Base-by-base conservation (phyloP, 495 filamentous ascomycete species). In the Xylaria palmicola region DNA sequence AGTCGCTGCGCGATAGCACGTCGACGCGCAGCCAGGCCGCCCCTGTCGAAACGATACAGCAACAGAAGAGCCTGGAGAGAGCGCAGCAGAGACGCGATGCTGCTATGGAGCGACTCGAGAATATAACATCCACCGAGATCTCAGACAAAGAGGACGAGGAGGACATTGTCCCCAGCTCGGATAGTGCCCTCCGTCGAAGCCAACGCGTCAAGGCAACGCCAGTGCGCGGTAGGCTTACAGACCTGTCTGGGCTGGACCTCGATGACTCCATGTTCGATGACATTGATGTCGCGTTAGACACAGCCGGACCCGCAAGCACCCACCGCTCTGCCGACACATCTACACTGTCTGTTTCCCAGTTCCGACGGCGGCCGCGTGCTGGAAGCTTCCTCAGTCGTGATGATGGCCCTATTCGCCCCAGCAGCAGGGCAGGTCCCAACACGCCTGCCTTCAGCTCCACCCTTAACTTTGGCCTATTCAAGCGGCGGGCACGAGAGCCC, bases 391-490 rank as follows among this genome's bases (percentile, higher is more conserved):
- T 75, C 3, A 72, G 73, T 17, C 70, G 77, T 32, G 74, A 75
- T 26, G 77, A 79, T 26, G 76, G 67, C 10, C 72, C 74, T 0
- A 78, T 80, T 62, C 69, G 79, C 39, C 79, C 78, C 24, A 80
- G 78, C 61, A 82, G 79, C 63, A 74, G 77, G 53, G 48, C 64
- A 17, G 77, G 78, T 5, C 64, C 68, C 10, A 77, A 69, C 48
- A 82, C 79, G 12, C 76, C 77, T n/a, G 76, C 68, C 56, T 62
- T 77, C 24, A 76, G 72, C 59, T 75, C 74, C 2, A 73, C 72
- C 9, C 71, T 82, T 30, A 80, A 76, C 52, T 70, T 82, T 15
- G 75, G 78, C n/a, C 48, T 67, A 8, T 82, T 82, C 61, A 77
- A 70, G 60, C 66, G 77, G 19, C 72, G 79, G 12, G 70, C 68